Percentiles rank a stretch among this genome's conserved stretches.
These are phyloP conservation scores for Erodium texanum DNA, from an alignment of 441 rosid species.

Conservation along the genomic window DNA sequence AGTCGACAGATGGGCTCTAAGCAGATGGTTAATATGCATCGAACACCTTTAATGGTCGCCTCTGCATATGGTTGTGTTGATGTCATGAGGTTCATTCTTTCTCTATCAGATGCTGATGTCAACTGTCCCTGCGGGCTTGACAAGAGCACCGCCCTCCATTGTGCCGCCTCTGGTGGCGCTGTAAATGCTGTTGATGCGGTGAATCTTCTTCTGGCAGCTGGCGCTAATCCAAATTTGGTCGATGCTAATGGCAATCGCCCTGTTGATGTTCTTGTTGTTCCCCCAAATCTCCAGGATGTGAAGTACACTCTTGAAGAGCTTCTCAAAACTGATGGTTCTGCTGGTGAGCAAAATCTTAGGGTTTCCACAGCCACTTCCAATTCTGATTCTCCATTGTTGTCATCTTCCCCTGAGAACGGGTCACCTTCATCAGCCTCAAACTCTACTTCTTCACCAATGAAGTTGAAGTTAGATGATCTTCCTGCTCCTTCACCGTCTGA, in stretches of 20 bases:
- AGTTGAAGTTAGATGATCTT: slow-evolving; percentile 26
- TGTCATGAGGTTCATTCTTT: slow-evolving; percentile 48
- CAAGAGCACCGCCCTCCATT: slow-evolving; percentile 55
- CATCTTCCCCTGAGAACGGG: slow-evolving; percentile 41
- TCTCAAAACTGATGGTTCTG: slow-evolving; percentile 37
- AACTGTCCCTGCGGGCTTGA: slow-evolving; percentile 48
- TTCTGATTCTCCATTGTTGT: slow-evolving; percentile 33
- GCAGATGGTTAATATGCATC: slow-evolving; percentile 54
- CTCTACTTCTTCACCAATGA: slow-evolving; percentile 30
- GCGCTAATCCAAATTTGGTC: slow-evolving; percentile 44
- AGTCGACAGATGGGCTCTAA: slow-evolving; percentile 57
- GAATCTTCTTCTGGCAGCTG: slow-evolving; percentile 48
- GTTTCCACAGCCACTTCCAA: slow-evolving; percentile 30
- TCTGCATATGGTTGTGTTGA: slow-evolving; percentile 60
- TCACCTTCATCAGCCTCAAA: slow-evolving; percentile 32
- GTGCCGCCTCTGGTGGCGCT: slow-evolving; percentile 75
- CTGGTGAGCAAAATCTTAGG: slow-evolving; percentile 34
- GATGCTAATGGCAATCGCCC: slow-evolving; percentile 52
- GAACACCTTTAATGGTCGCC: slow-evolving; percentile 74
- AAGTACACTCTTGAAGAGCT: slow-evolving; percentile 52
- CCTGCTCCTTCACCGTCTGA: slow-evolving; percentile 23
- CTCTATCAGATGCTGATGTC: slow-evolving; percentile 50
- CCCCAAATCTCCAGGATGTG: slow-evolving; percentile 46
- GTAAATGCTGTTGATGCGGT: slow-evolving; percentile 52
- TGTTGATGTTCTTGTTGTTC: slow-evolving; percentile 52